phyloP scores from a whole-genome alignment of 495 filamentous ascomycete genomes.

The Hyaloscypha bicolor region DNA sequence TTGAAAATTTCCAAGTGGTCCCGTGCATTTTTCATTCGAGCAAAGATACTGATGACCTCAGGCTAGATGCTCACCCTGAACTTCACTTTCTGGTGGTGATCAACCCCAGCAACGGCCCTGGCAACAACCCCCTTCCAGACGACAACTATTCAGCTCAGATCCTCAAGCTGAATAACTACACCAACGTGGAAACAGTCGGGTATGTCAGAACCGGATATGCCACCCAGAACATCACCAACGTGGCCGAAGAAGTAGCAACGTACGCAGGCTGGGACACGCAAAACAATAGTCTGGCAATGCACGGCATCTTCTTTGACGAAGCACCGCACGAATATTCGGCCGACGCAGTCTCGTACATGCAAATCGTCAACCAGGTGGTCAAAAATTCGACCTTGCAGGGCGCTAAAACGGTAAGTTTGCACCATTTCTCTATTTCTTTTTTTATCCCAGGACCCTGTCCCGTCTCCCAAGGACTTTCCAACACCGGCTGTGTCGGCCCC shows the following conservation, averaged over 20 bases:
- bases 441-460: neutral
- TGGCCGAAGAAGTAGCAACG: slow-evolving; percentile 40
- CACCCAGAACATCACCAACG: slow-evolving; percentile 30
- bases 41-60: neutral
- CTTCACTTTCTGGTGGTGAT: slow-evolving; percentile 46
- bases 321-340: neutral
- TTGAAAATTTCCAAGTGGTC: neutral
- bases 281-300: slow-evolving; percentile 37
- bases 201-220: slow-evolving; percentile 46
- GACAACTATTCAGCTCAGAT: slow-evolving; percentile 36
- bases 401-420: neutral
- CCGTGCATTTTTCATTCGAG: neutral
- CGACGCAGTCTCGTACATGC: neutral
- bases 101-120: slow-evolving; percentile 43
- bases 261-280: slow-evolving; percentile 45
- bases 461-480: neutral
- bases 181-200: slow-evolving; percentile 47
- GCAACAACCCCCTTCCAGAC: slow-evolving; percentile 16
- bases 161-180: slow-evolving; percentile 41
- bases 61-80: slow-evolving; percentile 37
- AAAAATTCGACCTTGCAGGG: slow-evolving; percentile 8
- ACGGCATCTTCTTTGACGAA: slow-evolving; percentile 45
- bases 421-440: neutral
- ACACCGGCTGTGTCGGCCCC: too few species aligned
- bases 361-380: slow-evolving; percentile 9